These are phyloP conservation scores for Hypoxylon fuscum DNA, from an alignment of 495 filamentous ascomycete genomes.

Conservation along the genomic window DNA sequence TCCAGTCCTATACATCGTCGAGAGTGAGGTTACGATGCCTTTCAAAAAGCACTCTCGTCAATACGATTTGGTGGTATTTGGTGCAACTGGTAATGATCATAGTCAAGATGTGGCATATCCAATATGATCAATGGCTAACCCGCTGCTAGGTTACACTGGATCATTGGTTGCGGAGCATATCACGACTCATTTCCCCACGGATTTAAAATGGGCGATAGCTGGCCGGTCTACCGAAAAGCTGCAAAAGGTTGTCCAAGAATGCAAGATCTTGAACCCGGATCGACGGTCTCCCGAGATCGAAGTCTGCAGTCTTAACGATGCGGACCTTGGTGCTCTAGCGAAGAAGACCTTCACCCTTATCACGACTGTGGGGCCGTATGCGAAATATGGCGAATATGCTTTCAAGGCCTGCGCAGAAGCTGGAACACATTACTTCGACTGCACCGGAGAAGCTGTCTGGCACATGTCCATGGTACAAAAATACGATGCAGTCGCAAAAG, in stretches of 20 bases:
- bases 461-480: conserved; percentile 79
- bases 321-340: conserved; percentile 71
- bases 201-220: conserved; percentile 89
- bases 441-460: conserved; percentile 88
- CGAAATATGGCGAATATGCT: conserved; percentile 77
- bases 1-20: too few species aligned
- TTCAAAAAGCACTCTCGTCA: conserved; percentile 61
- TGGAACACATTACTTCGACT: conserved; percentile 93
- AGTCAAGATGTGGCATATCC: background rate
- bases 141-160: conserved; percentile 81
- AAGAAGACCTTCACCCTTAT: conserved; percentile 81
- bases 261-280: conserved; percentile 73
- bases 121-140: conserved; percentile 26
- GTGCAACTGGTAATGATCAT: conserved; percentile 63
- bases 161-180: conserved; percentile 81
- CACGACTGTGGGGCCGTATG: conserved; percentile 86
- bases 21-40: conserved; percentile 41
- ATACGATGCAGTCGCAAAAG: conserved; percentile 78
- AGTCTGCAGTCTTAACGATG: conserved; percentile 65
- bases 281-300: conserved; percentile 54
- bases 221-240: conserved; percentile 82
- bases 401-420: conserved; percentile 87
- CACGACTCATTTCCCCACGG: conserved; percentile 73
- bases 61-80: conserved; percentile 86
- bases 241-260: conserved; percentile 68